Evolutionary conservation across 116 monocot genomes (phyloP).

Genomic region (Iris pallida): DNA sequence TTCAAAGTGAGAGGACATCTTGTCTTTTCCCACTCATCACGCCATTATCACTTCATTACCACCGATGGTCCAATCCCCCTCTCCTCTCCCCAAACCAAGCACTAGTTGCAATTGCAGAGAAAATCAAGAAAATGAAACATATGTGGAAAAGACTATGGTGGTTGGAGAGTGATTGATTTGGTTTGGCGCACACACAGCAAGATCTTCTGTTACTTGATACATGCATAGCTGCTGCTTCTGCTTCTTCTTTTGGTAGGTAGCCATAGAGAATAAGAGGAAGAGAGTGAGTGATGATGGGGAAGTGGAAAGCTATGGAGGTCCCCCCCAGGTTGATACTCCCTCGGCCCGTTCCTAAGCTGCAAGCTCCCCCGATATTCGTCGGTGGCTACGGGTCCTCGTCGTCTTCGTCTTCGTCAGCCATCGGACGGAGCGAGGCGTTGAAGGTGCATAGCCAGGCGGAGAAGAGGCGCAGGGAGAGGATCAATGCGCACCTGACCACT

Average conservation of each 20-base stretch:
- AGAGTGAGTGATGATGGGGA: background rate
- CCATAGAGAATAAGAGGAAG: background rate
- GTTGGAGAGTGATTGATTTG: background rate
- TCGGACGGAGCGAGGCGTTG: conserved; percentile 5
- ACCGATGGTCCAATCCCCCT: too few species aligned
- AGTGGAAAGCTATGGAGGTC: too few species aligned
- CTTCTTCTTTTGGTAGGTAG: too few species aligned
- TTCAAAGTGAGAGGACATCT: too few species aligned
- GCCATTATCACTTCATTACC: too few species aligned
- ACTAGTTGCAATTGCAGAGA: too few species aligned
- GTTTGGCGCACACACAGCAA: background rate
- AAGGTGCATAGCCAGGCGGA: conserved; percentile 25
- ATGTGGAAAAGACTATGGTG: background rate
- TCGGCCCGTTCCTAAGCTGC: background rate
- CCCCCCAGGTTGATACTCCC: background rate
- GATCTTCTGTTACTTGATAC: too few species aligned
- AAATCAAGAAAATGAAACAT: background rate
- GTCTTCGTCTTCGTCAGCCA: conserved; percentile 14
- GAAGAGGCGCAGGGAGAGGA: conserved; percentile 30
- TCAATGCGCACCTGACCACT: conserved; percentile 31
- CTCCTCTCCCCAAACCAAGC: too few species aligned
- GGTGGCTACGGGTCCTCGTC: background rate
- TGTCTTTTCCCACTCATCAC: too few species aligned
- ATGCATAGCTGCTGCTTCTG: too few species aligned
- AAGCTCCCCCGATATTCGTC: background rate